Evolutionary conservation across 2,329 filamentous ascomycete species (phyloP).

Genomic region (Coniochaeta sp.): DNA sequence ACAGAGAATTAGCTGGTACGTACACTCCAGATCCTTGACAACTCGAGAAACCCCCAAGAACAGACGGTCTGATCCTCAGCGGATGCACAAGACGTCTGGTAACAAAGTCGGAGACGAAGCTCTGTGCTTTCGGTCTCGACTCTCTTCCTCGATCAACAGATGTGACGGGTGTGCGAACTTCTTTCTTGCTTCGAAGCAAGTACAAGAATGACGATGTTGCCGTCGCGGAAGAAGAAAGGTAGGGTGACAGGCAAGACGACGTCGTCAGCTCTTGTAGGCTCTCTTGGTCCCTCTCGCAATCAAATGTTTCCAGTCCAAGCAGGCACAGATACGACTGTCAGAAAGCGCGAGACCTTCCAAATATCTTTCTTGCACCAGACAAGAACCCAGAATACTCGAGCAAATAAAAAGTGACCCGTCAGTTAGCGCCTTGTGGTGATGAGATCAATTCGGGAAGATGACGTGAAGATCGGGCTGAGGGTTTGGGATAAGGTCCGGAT

Average conservation of each 20-base stretch:
- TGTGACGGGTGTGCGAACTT: not conserved
- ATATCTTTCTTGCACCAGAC: not conserved
- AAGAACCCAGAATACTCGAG: not conserved
- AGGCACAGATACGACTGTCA: not conserved
- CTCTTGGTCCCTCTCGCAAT: not conserved
- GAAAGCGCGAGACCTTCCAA: not conserved
- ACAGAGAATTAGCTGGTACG: constrained; percentile 41
- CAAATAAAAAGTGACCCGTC: not conserved
- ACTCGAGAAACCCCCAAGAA: constrained; percentile 9
- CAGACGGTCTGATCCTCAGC: not conserved
- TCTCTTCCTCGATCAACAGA: not conserved
- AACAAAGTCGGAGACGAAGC: constrained; percentile 45
- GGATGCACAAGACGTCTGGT: not conserved
- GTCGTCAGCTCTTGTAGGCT: not conserved
- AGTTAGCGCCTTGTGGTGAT: not conserved
- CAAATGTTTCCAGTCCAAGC: not conserved
- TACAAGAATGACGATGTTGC: not conserved
- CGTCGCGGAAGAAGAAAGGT: not conserved
- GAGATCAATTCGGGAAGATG: not conserved
- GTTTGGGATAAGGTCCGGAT: too few relatives aligned
- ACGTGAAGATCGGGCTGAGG: not conserved
- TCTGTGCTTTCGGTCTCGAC: constrained; percentile 51
- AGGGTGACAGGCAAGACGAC: not conserved
- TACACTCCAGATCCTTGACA: constrained; percentile 39
- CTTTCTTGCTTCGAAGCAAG: not conserved